Evolutionary conservation across 257 asterid genomes (phyloP), one percentile per base, ranked within the genome.

Genomic region (Schizonepeta tenuifolia): DNA sequence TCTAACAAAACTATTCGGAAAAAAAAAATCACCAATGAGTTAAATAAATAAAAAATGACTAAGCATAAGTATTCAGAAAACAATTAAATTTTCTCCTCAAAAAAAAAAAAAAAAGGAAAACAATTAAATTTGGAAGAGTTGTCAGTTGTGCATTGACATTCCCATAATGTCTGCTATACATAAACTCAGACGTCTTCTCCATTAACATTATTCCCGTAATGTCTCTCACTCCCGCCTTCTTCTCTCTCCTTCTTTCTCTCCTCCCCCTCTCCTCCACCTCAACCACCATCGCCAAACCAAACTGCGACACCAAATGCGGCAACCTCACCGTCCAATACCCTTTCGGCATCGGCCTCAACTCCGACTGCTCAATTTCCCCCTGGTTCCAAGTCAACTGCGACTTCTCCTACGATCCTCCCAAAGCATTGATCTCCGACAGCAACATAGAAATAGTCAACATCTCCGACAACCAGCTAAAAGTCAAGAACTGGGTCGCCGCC

Each of bases 261-360:
- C 44, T 33, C 15, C 40, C 77, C 15, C 38, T 70, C 14, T 57
- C 84, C 41, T 1, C 41, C 36, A 15, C 82, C 35, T 1, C 54
- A 31, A 43, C 69, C 3, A 74, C 14, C 46, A 40, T 67, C 28
- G 43, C 87, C 9, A 75, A 71, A 50, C 82, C 87, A 11, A 69
- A 79, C 13, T 87, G 93, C 80, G 72, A 13, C 14, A 70, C 67
- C 64, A 33, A 56, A 64, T 87, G 93, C 1, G 93, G 90, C 1
- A 80, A 83, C 76, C 0, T 81, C 8, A 80, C 89, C 2, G 80
- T 85, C n/a, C 86, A 78, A 2, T 87, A 75, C 33, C 89, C 90
- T 0, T 85, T 87, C 21, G 91, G 89, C 70, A 9, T 80, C 7
- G 88, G 85, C 46, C 1, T 71, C 1, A 73, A 65, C 3, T 20